Conservation (phyloP, 192 early-diverging fungal genomes). For the Backusella liffmaniae region DNA sequence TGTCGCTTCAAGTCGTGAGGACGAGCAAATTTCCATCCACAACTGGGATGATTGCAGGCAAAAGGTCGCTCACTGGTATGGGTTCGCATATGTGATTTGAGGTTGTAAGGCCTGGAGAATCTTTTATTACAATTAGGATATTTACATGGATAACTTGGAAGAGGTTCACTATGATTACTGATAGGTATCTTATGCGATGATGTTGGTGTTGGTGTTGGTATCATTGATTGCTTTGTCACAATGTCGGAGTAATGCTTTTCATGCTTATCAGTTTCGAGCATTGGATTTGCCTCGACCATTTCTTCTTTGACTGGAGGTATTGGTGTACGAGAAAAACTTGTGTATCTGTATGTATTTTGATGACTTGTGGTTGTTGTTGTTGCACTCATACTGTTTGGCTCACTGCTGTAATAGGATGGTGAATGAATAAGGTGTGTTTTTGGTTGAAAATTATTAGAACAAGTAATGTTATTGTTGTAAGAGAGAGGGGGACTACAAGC, state of each 20-base stretch:
- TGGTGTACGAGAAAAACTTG: neutral
- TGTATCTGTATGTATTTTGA: neutral
- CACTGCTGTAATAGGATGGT: neutral
- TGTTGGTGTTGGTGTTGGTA: neutral
- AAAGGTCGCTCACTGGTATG: conserved; percentile 74
- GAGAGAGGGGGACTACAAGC: neutral
- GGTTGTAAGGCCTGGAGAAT: conserved; percentile 74
- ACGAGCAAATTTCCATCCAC: conserved; percentile 61
- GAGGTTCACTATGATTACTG: neutral
- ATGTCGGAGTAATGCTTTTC: neutral
- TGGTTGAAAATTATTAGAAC: neutral
- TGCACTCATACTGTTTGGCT: neutral
- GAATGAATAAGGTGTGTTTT: neutral
- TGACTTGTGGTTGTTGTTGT: neutral
- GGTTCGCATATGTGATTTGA: conserved; percentile 71
- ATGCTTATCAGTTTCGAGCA: neutral
- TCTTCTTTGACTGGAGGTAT: neutral
- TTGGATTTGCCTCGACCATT: neutral
- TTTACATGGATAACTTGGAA: neutral
- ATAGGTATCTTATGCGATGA: neutral
- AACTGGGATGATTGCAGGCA: conserved; percentile 52
- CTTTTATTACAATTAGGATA: conserved; percentile 31
- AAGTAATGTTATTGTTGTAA: neutral
- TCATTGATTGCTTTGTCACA: neutral
- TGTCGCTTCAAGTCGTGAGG: conserved; percentile 79